These are phyloP conservation scores for Clonostachys solani DNA, from an alignment of 2,329 filamentous ascomycete species.

Conservation along the genomic window DNA sequence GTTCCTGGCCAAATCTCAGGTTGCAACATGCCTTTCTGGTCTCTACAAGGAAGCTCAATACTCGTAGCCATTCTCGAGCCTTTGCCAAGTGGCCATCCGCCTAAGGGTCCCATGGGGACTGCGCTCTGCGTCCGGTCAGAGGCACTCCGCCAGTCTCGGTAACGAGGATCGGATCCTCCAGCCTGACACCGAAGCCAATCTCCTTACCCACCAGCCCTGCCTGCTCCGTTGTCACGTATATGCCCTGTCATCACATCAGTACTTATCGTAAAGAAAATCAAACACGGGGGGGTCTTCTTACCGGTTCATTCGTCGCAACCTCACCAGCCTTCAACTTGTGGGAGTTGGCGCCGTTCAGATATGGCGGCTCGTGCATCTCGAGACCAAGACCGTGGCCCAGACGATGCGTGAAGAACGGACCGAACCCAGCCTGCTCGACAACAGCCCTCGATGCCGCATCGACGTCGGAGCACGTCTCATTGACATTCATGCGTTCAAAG, in stretches of 20 bases:
- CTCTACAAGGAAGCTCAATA: too few relatives aligned
- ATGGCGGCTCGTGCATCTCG: slow-evolving; percentile 62
- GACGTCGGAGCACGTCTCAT: slow-evolving; percentile 52
- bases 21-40: too few relatives aligned
- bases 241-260: too few relatives aligned
- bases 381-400: slow-evolving; percentile 63
- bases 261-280: too few relatives aligned
- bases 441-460: slow-evolving; percentile 56
- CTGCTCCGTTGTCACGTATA: too few relatives aligned
- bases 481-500: slow-evolving; percentile 41
- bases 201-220: slow-evolving; percentile 13
- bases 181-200: slow-evolving; percentile 55
- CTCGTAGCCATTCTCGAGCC: too few relatives aligned
- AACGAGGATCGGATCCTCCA: slow-evolving; percentile 59
- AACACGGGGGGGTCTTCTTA: too few relatives aligned
- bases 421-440: slow-evolving; percentile 55
- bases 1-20: too few relatives aligned
- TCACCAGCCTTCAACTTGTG: slow-evolving; percentile 46
- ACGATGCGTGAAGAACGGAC: slow-evolving; percentile 55
- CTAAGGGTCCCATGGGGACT: too few relatives aligned
- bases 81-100: too few relatives aligned
- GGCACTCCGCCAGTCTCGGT: slow-evolving; percentile 33
- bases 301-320: slow-evolving; percentile 54
- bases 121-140: too few relatives aligned
- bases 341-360: slow-evolving; percentile 41